Evolutionary conservation across 441 rosid species (phyloP).

Genomic region (Iberis amara): DNA sequence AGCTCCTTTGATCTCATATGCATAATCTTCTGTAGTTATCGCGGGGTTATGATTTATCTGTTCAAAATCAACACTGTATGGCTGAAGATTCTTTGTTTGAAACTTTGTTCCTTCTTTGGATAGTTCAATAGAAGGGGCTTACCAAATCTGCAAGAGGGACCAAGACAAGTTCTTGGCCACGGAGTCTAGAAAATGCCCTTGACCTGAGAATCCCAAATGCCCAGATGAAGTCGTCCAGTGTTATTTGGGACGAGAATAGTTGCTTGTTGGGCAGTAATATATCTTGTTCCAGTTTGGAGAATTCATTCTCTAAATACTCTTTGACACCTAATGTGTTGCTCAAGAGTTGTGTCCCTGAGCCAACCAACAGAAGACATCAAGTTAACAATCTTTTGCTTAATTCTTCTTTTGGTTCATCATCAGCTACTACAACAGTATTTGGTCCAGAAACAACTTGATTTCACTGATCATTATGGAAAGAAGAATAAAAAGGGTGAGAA

Average conservation of each 20-base stretch:
- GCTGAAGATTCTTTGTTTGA: constrained; percentile 39
- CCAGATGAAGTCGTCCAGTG: constrained; percentile 71
- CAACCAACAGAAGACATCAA: neutral
- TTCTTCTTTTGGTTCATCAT: no score
- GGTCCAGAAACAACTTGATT: neutral
- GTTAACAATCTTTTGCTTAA: neutral
- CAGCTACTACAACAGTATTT: neutral
- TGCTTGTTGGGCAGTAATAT: constrained; percentile 49
- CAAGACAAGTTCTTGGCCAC: constrained; percentile 80
- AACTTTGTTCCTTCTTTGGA: no score
- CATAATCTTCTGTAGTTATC: constrained; percentile 68
- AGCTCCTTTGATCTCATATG: constrained; percentile 89
- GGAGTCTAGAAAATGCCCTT: constrained; percentile 82
- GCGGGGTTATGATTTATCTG: constrained; percentile 84
- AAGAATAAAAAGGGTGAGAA: constrained; percentile 1
- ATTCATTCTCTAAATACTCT: constrained; percentile 57
- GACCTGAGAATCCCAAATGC: constrained; percentile 89
- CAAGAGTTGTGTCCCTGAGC: constrained; percentile 73
- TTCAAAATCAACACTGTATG: constrained; percentile 24
- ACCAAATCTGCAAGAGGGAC: constrained; percentile 90
- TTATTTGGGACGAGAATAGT: constrained; percentile 57
- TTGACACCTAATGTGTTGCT: constrained; percentile 67
- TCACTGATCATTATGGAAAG: neutral
- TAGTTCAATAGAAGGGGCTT: no score
- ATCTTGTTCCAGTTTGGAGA: constrained; percentile 57